phyloP scores from a whole-genome alignment of 2,329 filamentous ascomycete genomes.

The Cladorrhinum sp. region DNA sequence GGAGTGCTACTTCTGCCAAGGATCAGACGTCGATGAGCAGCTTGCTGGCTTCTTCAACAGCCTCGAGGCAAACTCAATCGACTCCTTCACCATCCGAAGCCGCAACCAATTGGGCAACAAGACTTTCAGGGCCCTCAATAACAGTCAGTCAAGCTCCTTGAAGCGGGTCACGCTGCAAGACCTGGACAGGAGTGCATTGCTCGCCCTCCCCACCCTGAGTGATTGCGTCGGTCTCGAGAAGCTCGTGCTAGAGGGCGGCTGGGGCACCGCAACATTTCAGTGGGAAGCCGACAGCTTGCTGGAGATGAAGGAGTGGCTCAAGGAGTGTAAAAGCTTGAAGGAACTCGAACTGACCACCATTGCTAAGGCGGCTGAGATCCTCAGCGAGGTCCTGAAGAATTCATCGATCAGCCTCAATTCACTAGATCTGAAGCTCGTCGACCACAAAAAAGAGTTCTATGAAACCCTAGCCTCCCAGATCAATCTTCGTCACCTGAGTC shows the following conservation, averaged over 20 bases:
- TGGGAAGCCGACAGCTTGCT: constrained; percentile 28
- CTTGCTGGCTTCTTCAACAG: constrained; percentile 57
- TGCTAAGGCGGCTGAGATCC: constrained; percentile 49
- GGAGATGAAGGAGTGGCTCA: constrained; percentile 33
- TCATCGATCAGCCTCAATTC: constrained; percentile 43
- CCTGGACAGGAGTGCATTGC: constrained; percentile 31
- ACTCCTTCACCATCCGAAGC: constrained; percentile 57
- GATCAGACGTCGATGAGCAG: constrained; percentile 51
- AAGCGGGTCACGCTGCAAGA: constrained; percentile 32
- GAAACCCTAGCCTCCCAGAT: constrained; percentile 49
- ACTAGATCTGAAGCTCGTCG: constrained; percentile 47
- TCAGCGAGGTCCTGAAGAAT: constrained; percentile 45
- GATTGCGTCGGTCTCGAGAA: constrained; percentile 35
- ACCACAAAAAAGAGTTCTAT: constrained; percentile 51
- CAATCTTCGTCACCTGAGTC: constrained; percentile 36
- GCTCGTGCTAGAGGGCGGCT: constrained; percentile 34
- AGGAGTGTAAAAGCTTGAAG: constrained; percentile 44
- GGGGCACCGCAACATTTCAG: constrained; percentile 14
- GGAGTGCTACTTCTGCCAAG: constrained; percentile 49
- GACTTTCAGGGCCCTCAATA: constrained; percentile 54
- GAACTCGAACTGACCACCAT: constrained; percentile 51
- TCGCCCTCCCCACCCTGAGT: constrained; percentile 31
- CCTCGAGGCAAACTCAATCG: constrained; percentile 55
- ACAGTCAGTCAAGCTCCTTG: constrained; percentile 36
- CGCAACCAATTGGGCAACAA: constrained; percentile 51